Evolutionary conservation across 2,329 filamentous ascomycete species (phyloP).

Genomic region (Arthrobotrys sinensis): DNA sequence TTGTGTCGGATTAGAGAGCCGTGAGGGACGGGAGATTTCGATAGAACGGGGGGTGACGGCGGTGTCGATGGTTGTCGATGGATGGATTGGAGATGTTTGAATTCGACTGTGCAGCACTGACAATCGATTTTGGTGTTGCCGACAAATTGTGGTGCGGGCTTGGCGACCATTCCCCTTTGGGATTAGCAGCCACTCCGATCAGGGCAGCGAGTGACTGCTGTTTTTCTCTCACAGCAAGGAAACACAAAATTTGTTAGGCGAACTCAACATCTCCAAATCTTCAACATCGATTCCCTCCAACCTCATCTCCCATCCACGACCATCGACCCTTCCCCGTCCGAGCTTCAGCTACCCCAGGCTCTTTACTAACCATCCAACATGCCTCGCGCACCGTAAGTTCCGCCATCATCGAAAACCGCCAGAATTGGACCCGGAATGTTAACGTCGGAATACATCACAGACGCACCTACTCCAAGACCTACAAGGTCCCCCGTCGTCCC

Average conservation of each 20-base stretch:
- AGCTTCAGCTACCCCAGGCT: constrained; percentile 9
- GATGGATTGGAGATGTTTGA: constrained; percentile 69
- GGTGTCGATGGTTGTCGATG: constrained; percentile 67
- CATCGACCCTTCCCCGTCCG: constrained; percentile 11
- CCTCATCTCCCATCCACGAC: constrained; percentile 22
- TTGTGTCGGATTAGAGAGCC: constrained; percentile 66
- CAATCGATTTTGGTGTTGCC: constrained; percentile 51
- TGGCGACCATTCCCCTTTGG: constrained; percentile 44
- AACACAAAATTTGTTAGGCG: constrained; percentile 31
- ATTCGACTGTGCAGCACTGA: constrained; percentile 50
- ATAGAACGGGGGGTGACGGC: constrained; percentile 35
- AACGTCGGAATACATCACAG: constrained; percentile 34
- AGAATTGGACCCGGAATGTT: constrained; percentile 21
- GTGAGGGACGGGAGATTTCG: constrained; percentile 45
- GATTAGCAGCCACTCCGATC: constrained; percentile 9
- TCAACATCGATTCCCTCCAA: constrained; percentile 19
- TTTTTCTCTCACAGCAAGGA: constrained; percentile 26
- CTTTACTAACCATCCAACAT: constrained; percentile 53
- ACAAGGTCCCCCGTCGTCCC: constrained; percentile 76
- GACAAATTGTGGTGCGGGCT: constrained; percentile 44
- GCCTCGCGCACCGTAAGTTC: constrained; percentile 61
- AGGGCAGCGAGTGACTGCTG: constrained; percentile 61
- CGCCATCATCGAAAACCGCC: neutral
- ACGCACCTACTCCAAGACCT: constrained; percentile 90
- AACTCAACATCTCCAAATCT: constrained; percentile 13